A percentile compares a stretch with the other conserved stretches of the same genome.
Evolutionary conservation across 2,329 filamentous ascomycete species (phyloP).

Genomic region (Hymenoscyphus salicellus): DNA sequence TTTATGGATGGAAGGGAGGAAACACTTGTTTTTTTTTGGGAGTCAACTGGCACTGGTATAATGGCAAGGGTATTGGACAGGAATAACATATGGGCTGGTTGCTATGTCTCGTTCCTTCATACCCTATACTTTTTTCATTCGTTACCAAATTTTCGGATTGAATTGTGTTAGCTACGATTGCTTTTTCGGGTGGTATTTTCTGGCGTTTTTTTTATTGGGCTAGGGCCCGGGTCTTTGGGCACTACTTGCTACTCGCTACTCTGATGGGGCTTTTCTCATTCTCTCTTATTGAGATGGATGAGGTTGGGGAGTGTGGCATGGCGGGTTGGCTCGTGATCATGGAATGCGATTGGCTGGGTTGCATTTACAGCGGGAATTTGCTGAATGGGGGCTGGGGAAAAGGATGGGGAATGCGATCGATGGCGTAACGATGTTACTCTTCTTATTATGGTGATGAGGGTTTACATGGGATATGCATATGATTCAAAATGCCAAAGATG

Average conservation of each 20-base stretch:
- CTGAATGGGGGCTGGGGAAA: neutral
- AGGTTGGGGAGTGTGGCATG: neutral
- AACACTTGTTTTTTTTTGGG: neutral
- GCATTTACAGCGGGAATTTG: neutral
- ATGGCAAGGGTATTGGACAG: neutral
- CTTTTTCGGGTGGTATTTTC: neutral
- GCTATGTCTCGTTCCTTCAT: neutral
- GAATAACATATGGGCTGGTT: neutral
- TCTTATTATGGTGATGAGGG: neutral
- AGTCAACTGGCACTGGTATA: neutral
- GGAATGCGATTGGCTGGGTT: neutral
- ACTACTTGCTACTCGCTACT: neutral
- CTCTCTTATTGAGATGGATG: neutral
- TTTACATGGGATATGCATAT: neutral
- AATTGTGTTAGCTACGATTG: neutral
- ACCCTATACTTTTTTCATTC: neutral
- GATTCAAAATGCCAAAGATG: neutral
- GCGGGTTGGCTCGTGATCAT: neutral
- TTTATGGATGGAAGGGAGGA: constrained; percentile 13
- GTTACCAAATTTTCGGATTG: neutral
- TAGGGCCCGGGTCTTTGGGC: neutral
- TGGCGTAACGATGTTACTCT: neutral
- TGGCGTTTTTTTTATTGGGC: neutral
- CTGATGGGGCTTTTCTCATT: no score
- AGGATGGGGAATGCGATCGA: neutral